Percentiles rank a stretch among this genome's conserved stretches.
phyloP scores from a whole-genome alignment of 2,329 filamentous ascomycete genomes.

The Penicillium vulpinum region DNA sequence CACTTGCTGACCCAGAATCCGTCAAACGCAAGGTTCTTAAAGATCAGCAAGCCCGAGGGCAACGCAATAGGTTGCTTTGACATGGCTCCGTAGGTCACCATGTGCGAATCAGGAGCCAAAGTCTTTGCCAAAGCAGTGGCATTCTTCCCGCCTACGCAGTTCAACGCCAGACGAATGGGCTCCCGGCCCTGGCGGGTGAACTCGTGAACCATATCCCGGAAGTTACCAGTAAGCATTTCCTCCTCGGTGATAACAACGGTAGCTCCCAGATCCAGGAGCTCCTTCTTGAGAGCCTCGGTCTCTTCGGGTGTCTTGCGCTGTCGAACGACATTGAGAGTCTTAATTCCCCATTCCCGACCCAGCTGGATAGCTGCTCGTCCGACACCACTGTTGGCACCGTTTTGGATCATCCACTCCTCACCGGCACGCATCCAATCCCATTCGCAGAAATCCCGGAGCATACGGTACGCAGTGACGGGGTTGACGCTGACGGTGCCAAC shows the following conservation, averaged over 20 bases:
- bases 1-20: constrained; percentile 96
- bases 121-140: constrained; percentile 76
- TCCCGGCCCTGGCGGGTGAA: constrained; percentile 74
- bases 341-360: constrained; percentile 78
- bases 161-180: constrained; percentile 74
- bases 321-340: constrained; percentile 86
- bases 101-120: constrained; percentile 65
- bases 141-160: constrained; percentile 89
- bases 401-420: constrained; percentile 96
- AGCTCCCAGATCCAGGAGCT: constrained; percentile 62
- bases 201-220: constrained; percentile 56
- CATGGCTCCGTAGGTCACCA: constrained; percentile 98
- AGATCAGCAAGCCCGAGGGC: constrained; percentile 84
- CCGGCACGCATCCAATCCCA: constrained; percentile 54
- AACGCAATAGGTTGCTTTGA: constrained; percentile 78
- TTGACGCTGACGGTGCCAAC: constrained; percentile 89
- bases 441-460: constrained; percentile 75
- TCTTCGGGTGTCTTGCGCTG: constrained; percentile 65
- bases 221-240: constrained; percentile 51
- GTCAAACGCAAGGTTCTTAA: constrained; percentile 83
- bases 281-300: constrained; percentile 63
- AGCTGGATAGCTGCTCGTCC: constrained; percentile 90
- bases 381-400: constrained; percentile 92
- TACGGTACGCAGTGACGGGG: constrained; percentile 89
- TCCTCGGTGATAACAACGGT: constrained; percentile 63